A percentile compares a stretch with the other conserved stretches of the same genome.
Conservation (phyloP, 1,284 basidiomycete genomes). For the Singerocomus inundabilis region DNA sequence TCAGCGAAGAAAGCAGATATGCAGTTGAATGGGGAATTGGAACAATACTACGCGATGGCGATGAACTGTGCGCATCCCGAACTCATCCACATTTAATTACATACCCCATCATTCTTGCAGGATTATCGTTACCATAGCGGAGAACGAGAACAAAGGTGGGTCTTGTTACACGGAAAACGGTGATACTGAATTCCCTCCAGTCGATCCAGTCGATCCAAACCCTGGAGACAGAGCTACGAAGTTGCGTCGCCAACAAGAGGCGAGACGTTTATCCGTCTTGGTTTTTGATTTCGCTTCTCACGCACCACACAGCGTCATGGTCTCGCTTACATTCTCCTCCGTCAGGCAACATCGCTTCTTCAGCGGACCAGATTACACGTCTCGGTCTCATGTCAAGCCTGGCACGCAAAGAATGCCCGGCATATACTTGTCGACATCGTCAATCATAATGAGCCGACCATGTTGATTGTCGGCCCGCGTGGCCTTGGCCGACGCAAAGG, state of each 20-base stretch:
- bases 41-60: conserved; percentile 92
- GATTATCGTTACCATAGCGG: conserved; percentile 86
- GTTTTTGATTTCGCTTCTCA: conserved; percentile 7
- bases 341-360: conserved; percentile 85
- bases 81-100: conserved; percentile 3
- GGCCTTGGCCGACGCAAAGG: conserved; percentile 90
- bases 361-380: conserved; percentile 90
- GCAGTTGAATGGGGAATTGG: conserved; percentile 97
- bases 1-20: conserved; percentile 89
- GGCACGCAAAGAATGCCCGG: conserved; percentile 92
- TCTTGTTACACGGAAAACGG: conserved; percentile 6
- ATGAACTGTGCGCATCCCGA: conserved; percentile 63
- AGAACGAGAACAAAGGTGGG: conserved; percentile 88
- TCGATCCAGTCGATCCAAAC: conserved; percentile 75
- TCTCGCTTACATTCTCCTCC: conserved; percentile 80
- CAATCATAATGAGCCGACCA: conserved; percentile 86
- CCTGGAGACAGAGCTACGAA: conserved; percentile 73
- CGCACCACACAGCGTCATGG: conserved; percentile 69
- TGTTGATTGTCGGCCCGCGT: conserved; percentile 94
- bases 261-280: conserved; percentile 35
- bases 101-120: conserved; percentile 28
- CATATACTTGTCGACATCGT: conserved; percentile 94
- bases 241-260: conserved; percentile 86
- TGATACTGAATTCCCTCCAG: conserved; percentile 37
- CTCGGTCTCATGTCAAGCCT: conserved; percentile 87